phyloP scores from a whole-genome alignment of 768 basidiomycete species.

The Tremella mesenterica region DNA sequence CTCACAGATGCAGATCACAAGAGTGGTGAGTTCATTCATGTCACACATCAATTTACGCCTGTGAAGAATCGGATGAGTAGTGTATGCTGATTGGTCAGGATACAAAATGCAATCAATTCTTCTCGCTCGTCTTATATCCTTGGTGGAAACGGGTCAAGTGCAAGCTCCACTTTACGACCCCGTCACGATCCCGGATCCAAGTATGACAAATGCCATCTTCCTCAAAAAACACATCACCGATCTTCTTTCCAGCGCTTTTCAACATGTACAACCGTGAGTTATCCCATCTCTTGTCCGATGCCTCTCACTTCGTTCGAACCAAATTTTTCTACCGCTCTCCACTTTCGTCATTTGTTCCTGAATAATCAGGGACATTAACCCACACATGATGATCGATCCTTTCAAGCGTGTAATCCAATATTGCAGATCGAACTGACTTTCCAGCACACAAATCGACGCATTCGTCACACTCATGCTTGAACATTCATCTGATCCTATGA shows the following conservation, averaged over 20 bases:
- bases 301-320: too few species aligned
- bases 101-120: constrained; percentile 90
- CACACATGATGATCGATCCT: too few species aligned
- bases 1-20: constrained; percentile 97
- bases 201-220: constrained; percentile 67
- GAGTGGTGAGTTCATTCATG: constrained; percentile 51
- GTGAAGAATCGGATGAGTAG: not conserved
- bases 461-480: constrained; percentile 48
- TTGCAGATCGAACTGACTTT: not conserved
- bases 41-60: not conserved
- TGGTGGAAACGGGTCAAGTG: constrained; percentile 73
- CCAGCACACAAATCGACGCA: constrained; percentile 43
- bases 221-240: constrained; percentile 78
- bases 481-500: constrained; percentile 46
- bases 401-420: not conserved
- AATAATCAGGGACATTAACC: too few species aligned
- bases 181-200: constrained; percentile 56
- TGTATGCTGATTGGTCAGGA: constrained; percentile 46
- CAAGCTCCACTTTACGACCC: constrained; percentile 79
- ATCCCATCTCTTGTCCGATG: too few species aligned
- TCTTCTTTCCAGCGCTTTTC: constrained; percentile 79
- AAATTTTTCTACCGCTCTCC: too few species aligned
- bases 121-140: constrained; percentile 86
- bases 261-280: constrained; percentile 74
- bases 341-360: too few species aligned